Evolutionary conservation across 441 rosid genomes (phyloP).

Genomic region (Croton setiger): DNA sequence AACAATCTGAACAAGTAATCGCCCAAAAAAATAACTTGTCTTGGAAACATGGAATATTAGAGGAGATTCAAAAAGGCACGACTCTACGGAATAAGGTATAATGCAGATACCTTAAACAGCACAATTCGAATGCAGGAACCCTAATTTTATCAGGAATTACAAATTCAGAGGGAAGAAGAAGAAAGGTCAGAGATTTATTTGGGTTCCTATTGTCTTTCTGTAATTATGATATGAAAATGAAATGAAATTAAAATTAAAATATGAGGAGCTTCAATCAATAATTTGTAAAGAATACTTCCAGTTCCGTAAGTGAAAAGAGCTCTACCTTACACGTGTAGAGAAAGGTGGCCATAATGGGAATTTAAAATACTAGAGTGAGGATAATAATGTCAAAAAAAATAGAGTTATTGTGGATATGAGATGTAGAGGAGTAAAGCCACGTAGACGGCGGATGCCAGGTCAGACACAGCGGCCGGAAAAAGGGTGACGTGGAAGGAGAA

Average conservation of each 20-base stretch:
- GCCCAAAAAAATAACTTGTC: slow-evolving; percentile 21
- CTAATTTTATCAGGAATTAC: background rate
- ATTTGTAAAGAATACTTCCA: background rate
- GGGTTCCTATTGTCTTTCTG: background rate
- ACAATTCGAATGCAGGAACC: slow-evolving; percentile 13
- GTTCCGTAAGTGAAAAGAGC: slow-evolving; percentile 3
- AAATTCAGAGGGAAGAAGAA: background rate
- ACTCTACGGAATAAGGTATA: background rate
- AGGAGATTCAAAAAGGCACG: slow-evolving; percentile 36
- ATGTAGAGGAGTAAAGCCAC: background rate
- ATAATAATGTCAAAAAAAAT: background rate
- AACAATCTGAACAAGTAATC: slow-evolving; percentile 2
- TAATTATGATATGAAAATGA: no score
- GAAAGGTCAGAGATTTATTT: background rate
- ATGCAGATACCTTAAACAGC: slow-evolving; percentile 15
- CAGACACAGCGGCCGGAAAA: slow-evolving; percentile 16
- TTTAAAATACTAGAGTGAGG: background rate
- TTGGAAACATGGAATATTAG: slow-evolving; percentile 31
- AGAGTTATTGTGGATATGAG: background rate
- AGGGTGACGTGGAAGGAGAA: slow-evolving; percentile 30
- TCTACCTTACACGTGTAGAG: background rate
- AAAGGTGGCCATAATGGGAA: background rate
- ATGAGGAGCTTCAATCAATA: background rate
- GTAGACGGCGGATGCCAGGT: slow-evolving; percentile 19
- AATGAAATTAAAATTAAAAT: no score